phyloP scores from a whole-genome alignment of 768 basidiomycete species.

The Suillus weaverae region DNA sequence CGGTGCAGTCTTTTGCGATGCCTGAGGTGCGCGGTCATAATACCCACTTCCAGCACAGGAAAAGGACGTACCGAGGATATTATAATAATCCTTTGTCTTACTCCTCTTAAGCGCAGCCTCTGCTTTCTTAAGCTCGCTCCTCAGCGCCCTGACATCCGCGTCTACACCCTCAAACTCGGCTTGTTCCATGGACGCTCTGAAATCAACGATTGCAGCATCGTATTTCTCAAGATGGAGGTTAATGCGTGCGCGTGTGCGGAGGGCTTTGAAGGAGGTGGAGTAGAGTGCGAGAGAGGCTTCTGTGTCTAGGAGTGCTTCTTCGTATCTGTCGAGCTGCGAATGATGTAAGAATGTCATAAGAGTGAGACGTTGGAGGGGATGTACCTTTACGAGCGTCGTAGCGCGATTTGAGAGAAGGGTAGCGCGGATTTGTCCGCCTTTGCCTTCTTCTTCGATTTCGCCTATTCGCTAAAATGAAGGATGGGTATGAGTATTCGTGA shows the following conservation, averaged over 20 bases:
- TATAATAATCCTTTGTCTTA: constrained; percentile 90
- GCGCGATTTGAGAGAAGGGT: constrained; percentile 83
- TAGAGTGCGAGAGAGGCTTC: constrained; percentile 62
- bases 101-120: constrained; percentile 81
- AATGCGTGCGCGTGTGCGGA: constrained; percentile 84
- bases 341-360: not conserved
- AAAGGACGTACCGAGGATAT: constrained; percentile 52
- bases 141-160: constrained; percentile 61
- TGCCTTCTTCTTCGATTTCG: constrained; percentile 64
- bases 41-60: not conserved
- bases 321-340: constrained; percentile 56
- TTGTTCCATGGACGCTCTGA: constrained; percentile 76
- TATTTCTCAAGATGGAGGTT: constrained; percentile 72
- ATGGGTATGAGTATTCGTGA: constrained; percentile 3
- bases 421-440: constrained; percentile 79
- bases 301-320: constrained; percentile 72
- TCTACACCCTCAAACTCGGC: constrained; percentile 64
- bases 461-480: constrained; percentile 55
- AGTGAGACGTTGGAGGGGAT: not conserved
- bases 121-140: constrained; percentile 72
- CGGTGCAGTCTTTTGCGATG: constrained; percentile 58
- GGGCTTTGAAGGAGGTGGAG: constrained; percentile 77
- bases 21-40: constrained; percentile 21
- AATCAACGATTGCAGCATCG: constrained; percentile 71
- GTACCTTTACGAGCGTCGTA: constrained; percentile 74